These are phyloP conservation scores for Sodiomyces alkalinus DNA, from an alignment of 2,329 filamentous ascomycete genomes.

Conservation along the genomic window DNA sequence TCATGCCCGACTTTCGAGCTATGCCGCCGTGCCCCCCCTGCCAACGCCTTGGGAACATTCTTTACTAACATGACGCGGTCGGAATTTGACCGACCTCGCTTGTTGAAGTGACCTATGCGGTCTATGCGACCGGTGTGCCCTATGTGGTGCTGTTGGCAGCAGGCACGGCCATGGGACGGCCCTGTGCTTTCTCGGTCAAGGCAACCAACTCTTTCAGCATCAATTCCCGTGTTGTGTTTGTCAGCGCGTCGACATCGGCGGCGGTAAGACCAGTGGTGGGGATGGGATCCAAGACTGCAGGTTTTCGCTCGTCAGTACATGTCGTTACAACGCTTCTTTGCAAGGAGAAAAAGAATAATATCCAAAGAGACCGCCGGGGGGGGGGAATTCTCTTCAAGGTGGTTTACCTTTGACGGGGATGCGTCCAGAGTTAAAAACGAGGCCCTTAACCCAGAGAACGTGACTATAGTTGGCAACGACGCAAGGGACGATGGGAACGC, in stretches of 20 bases:
- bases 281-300: constrained; percentile 63
- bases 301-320: no score
- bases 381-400: constrained; percentile 1
- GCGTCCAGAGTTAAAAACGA: constrained; percentile 50
- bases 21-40: no score
- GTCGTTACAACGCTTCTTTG: no score
- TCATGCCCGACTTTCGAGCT: constrained; percentile 1
- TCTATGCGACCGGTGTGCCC: no score
- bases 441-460: constrained; percentile 47
- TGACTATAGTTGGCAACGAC: constrained; percentile 70
- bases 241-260: constrained; percentile 63
- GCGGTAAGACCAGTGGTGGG: constrained; percentile 56
- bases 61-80: no score
- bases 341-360: no score
- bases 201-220: constrained; percentile 56
- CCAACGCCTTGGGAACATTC: no score
- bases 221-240: constrained; percentile 49
- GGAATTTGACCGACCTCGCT: no score
- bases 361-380: background rate
- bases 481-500: constrained; percentile 81
- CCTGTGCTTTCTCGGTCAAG: constrained; percentile 36
- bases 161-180: constrained; percentile 12
- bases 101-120: no score
- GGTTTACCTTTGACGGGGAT: constrained; percentile 61
- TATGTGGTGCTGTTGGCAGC: background rate